These are phyloP conservation scores for Aspergillus sp. DNA, from an alignment of 2,329 filamentous ascomycete genomes.

Conservation along the genomic window DNA sequence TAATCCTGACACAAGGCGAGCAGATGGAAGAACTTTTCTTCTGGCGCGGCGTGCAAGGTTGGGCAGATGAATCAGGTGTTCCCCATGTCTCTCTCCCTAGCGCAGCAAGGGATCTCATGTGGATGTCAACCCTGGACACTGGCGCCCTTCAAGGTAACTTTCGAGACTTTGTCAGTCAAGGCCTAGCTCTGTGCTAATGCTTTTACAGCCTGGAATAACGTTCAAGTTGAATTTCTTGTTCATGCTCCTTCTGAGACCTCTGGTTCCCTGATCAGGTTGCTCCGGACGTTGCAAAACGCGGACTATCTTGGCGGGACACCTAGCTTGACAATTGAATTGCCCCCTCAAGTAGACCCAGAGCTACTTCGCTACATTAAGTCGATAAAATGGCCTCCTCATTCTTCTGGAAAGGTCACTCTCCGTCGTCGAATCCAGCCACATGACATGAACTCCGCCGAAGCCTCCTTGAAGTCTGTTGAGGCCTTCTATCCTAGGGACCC, in stretches of 20 bases:
- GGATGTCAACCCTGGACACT: conserved; percentile 78
- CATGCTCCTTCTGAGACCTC: conserved; percentile 71
- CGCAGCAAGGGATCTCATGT: conserved; percentile 64
- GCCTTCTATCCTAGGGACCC: conserved; percentile 78
- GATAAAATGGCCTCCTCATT: conserved; percentile 68
- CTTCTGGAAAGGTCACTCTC: conserved; percentile 61
- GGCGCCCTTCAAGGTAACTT: conserved; percentile 64
- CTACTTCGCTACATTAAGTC: conserved; percentile 63
- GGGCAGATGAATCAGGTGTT: conserved; percentile 55
- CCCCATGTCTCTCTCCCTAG: conserved; percentile 75
- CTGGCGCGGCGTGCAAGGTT: conserved; percentile 58
- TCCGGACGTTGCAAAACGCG: conserved; percentile 72
- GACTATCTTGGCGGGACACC: conserved; percentile 74
- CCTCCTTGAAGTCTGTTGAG: conserved; percentile 75
- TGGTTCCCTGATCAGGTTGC: conserved; percentile 72
- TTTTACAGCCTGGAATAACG: conserved; percentile 70
- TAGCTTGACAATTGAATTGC: conserved; percentile 81
- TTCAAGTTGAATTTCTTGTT: conserved; percentile 79
- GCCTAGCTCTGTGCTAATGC: conserved; percentile 11
- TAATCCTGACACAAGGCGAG: conserved; percentile 70
- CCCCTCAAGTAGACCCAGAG: conserved; percentile 66
- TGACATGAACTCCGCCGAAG: conserved; percentile 66
- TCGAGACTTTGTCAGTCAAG: background rate
- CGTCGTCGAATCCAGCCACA: conserved; percentile 70
- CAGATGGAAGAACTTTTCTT: conserved; percentile 70